Percentiles rank a stretch among this genome's conserved stretches.
phyloP scores from a whole-genome alignment of 208 protist genomes.

The Porcisia hertigi region DNA sequence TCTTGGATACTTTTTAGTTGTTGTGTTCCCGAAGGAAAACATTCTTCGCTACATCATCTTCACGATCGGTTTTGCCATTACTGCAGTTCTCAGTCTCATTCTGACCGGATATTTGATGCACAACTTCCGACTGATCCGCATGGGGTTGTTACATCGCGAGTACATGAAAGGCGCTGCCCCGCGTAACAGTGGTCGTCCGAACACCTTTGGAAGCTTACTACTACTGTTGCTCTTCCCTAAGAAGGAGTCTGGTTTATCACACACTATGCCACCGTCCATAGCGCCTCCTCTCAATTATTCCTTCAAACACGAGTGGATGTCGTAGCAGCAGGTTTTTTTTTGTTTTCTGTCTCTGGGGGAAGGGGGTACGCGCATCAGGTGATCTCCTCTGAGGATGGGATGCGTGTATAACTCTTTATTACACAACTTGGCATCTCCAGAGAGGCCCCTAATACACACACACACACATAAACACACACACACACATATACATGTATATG shows the following conservation, averaged over 20 bases:
- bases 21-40: conserved; percentile 14
- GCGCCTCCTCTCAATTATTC: background rate
- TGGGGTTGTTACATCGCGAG: conserved; percentile 34
- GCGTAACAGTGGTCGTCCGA: conserved; percentile 19
- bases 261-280: background rate
- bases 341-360: too few relatives aligned
- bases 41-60: conserved; percentile 24
- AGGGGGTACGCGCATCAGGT: too few relatives aligned
- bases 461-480: background rate
- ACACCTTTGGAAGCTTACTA: conserved; percentile 23
- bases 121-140: conserved; percentile 34
- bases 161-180: conserved; percentile 27
- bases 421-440: background rate
- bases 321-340: background rate
- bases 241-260: conserved; percentile 16
- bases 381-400: too few relatives aligned
- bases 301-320: background rate
- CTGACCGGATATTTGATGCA: conserved; percentile 25
- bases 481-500: background rate
- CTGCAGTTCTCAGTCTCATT: conserved; percentile 12
- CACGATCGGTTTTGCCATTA: conserved; percentile 14
- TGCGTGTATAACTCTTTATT: too few relatives aligned
- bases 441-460: background rate
- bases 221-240: conserved; percentile 14
- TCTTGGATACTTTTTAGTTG: conserved; percentile 23